These are phyloP conservation scores for Pulveroboletus sp. DNA, from an alignment of 768 basidiomycete species.

Conservation along the genomic window DNA sequence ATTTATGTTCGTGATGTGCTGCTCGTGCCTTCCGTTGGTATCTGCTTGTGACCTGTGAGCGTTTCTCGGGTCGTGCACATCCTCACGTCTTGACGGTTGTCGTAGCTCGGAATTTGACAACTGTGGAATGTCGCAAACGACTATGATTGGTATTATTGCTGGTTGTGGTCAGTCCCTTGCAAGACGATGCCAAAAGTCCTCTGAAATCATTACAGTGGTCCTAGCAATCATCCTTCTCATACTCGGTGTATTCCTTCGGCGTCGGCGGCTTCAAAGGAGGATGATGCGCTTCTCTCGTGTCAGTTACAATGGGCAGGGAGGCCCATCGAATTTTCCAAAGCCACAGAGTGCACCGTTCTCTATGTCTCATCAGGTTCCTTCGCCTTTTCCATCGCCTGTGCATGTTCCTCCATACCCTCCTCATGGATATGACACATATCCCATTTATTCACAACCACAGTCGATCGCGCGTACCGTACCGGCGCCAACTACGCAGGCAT, in stretches of 20 bases:
- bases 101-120: neutral
- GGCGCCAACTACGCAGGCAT: neutral
- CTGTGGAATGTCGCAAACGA: neutral
- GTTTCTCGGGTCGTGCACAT: neutral
- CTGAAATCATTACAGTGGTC: slow-evolving; percentile 6
- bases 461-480: neutral
- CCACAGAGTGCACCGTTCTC: neutral
- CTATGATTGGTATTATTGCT: neutral
- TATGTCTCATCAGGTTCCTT: neutral
- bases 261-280: neutral
- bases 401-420: slow-evolving; percentile 9
- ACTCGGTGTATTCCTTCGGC: neutral
- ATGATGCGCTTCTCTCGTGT: neutral
- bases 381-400: neutral
- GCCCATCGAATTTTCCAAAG: neutral
- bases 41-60: slow-evolving; percentile 15
- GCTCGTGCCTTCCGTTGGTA: slow-evolving; percentile 5
- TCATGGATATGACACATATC: neutral
- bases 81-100: neutral
- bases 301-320: neutral
- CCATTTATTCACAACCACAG: neutral
- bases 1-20: neutral
- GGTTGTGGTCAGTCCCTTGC: slow-evolving; percentile 9
- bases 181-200: neutral
- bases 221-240: neutral